phyloP scores from a whole-genome alignment of 192 early-diverging fungal genomes.

The Mortierella claussenii region DNA sequence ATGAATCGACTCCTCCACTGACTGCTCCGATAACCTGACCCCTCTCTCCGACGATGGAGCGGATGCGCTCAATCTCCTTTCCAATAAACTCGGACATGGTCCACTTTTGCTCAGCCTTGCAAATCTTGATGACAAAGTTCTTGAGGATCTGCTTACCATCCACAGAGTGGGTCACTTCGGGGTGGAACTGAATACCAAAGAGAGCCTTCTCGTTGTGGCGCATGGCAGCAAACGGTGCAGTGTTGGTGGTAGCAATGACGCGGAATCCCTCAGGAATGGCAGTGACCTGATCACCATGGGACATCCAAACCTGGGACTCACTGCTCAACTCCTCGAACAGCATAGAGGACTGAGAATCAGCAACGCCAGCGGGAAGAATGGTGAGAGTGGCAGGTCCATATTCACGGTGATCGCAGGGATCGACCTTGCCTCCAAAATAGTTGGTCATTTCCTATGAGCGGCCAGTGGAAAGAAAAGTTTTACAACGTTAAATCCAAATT shows the following conservation, averaged over 20 bases:
- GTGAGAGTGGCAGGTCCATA: constrained; percentile 91
- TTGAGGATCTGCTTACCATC: constrained; percentile 82
- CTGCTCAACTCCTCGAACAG: constrained; percentile 34
- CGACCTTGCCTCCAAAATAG: constrained; percentile 90
- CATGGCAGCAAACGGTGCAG: constrained; percentile 92
- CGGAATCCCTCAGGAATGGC: constrained; percentile 83
- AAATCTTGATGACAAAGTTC: constrained; percentile 96
- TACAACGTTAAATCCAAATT: constrained; percentile 2
- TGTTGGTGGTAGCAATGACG: constrained; percentile 86
- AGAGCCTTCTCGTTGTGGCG: constrained; percentile 82
- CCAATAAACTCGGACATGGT: constrained; percentile 97
- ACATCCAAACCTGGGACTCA: constrained; percentile 91
- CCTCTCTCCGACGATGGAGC: constrained; percentile 87
- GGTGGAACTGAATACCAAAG: constrained; percentile 99
- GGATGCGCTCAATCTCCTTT: constrained; percentile 96
- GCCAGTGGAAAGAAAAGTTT: too few species aligned
- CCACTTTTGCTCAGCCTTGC: constrained; percentile 87
- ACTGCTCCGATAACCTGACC: constrained; percentile 98
- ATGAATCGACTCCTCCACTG: constrained; percentile 95
- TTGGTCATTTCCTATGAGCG: constrained; percentile 83
- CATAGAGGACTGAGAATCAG: constrained; percentile 36
- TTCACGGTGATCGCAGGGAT: constrained; percentile 89
- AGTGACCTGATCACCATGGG: constrained; percentile 95
- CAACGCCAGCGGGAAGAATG: constrained; percentile 56
- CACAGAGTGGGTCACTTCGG: constrained; percentile 98